Base-by-base conservation (phyloP, 257 asterid species). In the Cynanchum wilfordii region DNA sequence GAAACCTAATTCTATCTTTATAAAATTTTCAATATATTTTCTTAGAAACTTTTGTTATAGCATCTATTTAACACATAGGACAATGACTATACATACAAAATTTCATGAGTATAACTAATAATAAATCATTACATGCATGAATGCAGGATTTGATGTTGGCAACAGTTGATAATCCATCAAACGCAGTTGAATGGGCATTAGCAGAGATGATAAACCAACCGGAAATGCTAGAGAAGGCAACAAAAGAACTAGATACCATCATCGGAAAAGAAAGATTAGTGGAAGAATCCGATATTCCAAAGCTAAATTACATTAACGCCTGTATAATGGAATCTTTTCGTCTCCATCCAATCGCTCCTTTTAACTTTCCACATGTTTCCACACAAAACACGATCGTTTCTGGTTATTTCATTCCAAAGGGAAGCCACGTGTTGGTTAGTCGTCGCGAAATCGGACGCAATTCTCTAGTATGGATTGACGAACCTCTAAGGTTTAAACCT, bases 391-490 rank as follows among this genome's bases (percentile, higher is more conserved):
- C 73, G 0, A 36, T 19, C 0, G 73, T 75, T 33, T 33, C 38
- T 5, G 38, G 38, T 33, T 33, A 33, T 5, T 33, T 33, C 38
- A 33, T 33, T 33, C 38, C 38, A 33, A 33, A 33, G 38, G 38
- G 36, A 30, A 30, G 36, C 3, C 36, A 30, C 3, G 36, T 16
- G 72, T 55, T 24, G 78, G 67, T 8, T 66, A 66, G 45, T 66
- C 77, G 77, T 4, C 69, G 36, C 0, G 69, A 70, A 10, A 77
- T 77, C 13, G 77, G 81, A 10, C 70, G 74, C 30, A 73, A 72
- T n/a, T 77, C 81, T 6, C 12, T 20, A 40, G 54, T 78, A 0
- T 72, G 73, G 77, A 33, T 33, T 0, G 65, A 72, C 4, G 77
- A 77, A 10, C 77, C 73, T 0, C 47, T 72, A 15, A 33, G 11